These are phyloP conservation scores for Emmonsiellopsis sp. DNA, from an alignment of 2,329 filamentous ascomycete species.

Conservation along the genomic window DNA sequence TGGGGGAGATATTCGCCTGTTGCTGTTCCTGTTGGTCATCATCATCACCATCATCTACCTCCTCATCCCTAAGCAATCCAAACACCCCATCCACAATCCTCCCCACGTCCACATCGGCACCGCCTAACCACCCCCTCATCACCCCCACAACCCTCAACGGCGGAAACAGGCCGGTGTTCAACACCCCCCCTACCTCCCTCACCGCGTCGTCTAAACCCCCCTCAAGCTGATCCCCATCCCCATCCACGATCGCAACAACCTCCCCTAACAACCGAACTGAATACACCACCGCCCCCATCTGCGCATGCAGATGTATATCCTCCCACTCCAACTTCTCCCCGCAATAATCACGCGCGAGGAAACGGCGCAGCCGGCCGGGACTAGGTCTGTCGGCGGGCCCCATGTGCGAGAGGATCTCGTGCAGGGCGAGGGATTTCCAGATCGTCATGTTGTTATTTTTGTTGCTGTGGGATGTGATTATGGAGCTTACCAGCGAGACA, in stretches of 20 bases:
- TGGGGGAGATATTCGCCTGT: background rate
- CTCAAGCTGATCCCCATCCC: background rate
- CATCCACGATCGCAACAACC: conserved; percentile 21
- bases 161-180: no score
- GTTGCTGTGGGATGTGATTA: conserved; percentile 9
- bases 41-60: background rate
- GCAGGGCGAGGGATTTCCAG: conserved; percentile 28
- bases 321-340: conserved; percentile 43
- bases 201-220: no score
- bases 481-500: conserved; percentile 11
- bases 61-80: background rate
- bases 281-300: conserved; percentile 52
- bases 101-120: background rate
- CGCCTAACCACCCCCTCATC: background rate
- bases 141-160: no score
- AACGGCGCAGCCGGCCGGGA: conserved; percentile 15
- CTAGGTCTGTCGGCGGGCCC: conserved; percentile 10
- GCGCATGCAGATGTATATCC: conserved; percentile 51
- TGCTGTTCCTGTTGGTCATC: conserved; percentile 1
- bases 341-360: conserved; percentile 21
- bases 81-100: background rate
- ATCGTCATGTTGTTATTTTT: conserved; percentile 8
- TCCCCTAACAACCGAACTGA: conserved; percentile 53
- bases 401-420: conserved; percentile 18
- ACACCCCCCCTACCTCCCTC: no score